Conservation (phyloP, 2,329 filamentous ascomycete species). For the Fusarium piperis region DNA sequence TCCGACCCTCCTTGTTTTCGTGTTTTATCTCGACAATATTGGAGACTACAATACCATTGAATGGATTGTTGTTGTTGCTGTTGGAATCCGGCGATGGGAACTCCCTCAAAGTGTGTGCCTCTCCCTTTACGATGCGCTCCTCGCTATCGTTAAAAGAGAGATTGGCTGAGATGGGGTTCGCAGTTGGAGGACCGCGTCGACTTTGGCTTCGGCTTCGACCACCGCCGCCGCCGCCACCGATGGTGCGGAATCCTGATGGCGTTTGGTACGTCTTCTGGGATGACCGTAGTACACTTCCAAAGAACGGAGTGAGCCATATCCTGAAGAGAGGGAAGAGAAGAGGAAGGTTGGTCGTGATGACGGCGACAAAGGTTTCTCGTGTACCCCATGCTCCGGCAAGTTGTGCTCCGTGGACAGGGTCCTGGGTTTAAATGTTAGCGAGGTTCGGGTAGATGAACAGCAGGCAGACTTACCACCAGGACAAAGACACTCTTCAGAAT, state of each 20-base stretch:
- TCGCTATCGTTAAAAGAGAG: constrained; percentile 51
- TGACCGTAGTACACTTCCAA: constrained; percentile 46
- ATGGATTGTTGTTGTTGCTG: constrained; percentile 19
- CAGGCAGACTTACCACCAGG: constrained; percentile 43
- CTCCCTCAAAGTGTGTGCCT: constrained; percentile 49
- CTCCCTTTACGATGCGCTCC: constrained; percentile 55
- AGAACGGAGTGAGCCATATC: constrained; percentile 49
- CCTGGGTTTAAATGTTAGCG: constrained; percentile 33
- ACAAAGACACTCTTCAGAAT: constrained; percentile 51
- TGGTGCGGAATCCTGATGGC: constrained; percentile 51
- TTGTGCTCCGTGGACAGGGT: constrained; percentile 50
- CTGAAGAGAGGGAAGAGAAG: constrained; percentile 56
- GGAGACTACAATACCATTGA: constrained; percentile 52
- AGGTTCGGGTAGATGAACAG: fast-evolving
- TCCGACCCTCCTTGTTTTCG: constrained; percentile 30
- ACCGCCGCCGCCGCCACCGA: constrained; percentile 50
- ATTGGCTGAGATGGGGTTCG: constrained; percentile 48
- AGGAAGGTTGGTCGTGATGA: constrained; percentile 53
- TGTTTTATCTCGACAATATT: constrained; percentile 51
- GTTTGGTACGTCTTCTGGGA: constrained; percentile 50
- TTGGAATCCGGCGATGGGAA: constrained; percentile 13
- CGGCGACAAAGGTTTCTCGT: constrained; percentile 54
- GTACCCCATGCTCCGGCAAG: constrained; percentile 52
- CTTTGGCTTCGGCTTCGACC: constrained; percentile 44
- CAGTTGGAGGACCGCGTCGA: constrained; percentile 44